Percentiles rank a stretch among this genome's conserved stretches.
phyloP scores from a whole-genome alignment of 2,329 filamentous ascomycete genomes.

The Orbilia brochopaga region DNA sequence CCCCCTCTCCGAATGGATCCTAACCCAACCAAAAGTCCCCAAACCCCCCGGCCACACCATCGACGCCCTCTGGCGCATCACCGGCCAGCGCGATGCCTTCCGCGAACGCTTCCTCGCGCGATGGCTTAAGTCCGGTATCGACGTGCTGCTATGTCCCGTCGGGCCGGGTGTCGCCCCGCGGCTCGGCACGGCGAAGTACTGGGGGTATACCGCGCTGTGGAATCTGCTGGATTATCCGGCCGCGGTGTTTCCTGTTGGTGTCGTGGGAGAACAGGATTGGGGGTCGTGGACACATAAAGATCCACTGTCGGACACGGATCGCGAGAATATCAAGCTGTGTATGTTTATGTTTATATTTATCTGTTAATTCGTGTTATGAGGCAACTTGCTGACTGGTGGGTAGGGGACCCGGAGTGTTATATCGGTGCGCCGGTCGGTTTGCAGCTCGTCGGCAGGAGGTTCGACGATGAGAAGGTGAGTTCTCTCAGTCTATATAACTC shows the following conservation, averaged over 20 bases:
- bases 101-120: conserved; percentile 62
- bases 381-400: no score
- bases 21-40: conserved; percentile 63
- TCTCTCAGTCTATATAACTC: not conserved
- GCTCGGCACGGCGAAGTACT: conserved; percentile 63
- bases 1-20: conserved; percentile 67
- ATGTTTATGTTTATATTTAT: no score
- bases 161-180: conserved; percentile 65
- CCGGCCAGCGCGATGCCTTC: conserved; percentile 59
- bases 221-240: conserved; percentile 73
- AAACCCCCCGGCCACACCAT: conserved; percentile 57
- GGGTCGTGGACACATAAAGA: conserved; percentile 21
- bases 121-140: conserved; percentile 62
- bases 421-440: conserved; percentile 59
- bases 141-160: conserved; percentile 69
- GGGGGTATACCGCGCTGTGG: conserved; percentile 72
- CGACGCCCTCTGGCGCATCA: conserved; percentile 60
- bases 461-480: conserved; percentile 57
- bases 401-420: conserved; percentile 56
- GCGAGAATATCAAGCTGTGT: conserved; percentile 35
- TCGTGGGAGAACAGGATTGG: conserved; percentile 61
- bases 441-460: conserved; percentile 58
- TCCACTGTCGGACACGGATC: conserved; percentile 21
- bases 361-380: no score
- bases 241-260: conserved; percentile 66